These are phyloP conservation scores for Botrytis byssoidea DNA, from an alignment of 2,329 filamentous ascomycete genomes.

Conservation along the genomic window DNA sequence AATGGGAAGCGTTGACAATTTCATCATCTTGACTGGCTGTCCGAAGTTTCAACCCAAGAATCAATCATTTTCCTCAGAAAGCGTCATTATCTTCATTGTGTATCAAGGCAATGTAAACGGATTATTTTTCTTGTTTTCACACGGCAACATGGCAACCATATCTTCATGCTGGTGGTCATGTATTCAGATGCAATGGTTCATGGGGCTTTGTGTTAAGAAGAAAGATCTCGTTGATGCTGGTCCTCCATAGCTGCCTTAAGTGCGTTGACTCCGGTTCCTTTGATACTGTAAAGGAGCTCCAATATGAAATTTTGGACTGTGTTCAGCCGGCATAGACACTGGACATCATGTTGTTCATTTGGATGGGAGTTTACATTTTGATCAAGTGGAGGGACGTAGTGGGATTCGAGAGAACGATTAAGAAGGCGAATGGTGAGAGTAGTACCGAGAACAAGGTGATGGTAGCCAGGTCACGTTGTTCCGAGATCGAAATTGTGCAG, in stretches of 20 bases:
- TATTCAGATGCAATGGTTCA: too few species aligned
- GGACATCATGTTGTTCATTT: rapidly evolving
- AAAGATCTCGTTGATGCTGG: neutral
- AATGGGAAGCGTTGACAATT: neutral
- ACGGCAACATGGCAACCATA: too few species aligned
- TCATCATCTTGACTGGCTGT: neutral
- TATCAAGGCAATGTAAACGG: too few species aligned
- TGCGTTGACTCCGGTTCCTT: neutral
- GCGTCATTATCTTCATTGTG: neutral
- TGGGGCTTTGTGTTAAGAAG: neutral
- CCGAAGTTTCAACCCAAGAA: neutral
- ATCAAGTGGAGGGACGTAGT: rapidly evolving
- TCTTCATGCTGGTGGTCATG: rapidly evolving
- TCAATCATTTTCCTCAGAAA: neutral
- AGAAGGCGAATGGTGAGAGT: neutral
- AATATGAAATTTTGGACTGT: neutral
- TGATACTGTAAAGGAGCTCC: neutral
- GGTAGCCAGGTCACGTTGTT: neutral
- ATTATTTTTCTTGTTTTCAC: neutral
- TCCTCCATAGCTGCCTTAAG: neutral
- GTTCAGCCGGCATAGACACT: neutral
- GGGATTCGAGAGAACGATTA: neutral
- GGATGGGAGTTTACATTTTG: rapidly evolving
- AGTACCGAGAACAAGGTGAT: neutral
- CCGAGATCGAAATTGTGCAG: neutral